These are phyloP conservation scores for Biscogniauxia marginata DNA, from an alignment of 2,329 filamentous ascomycete genomes.

Conservation along the genomic window DNA sequence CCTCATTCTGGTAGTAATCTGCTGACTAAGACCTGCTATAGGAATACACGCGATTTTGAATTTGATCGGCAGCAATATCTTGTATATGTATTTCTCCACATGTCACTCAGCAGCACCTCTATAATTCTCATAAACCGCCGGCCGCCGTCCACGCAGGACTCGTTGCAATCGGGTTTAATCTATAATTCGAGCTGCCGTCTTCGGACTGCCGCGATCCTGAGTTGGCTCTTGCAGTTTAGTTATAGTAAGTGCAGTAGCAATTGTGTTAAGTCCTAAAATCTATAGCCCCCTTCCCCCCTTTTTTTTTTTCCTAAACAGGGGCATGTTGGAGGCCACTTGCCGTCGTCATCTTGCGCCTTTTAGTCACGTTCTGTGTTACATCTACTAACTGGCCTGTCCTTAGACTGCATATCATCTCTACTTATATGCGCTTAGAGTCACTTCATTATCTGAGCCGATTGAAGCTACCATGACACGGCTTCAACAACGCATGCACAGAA, in stretches of 20 bases:
- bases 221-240: background rate
- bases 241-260: background rate
- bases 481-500: conserved; percentile 13
- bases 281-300: background rate
- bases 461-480: conserved; percentile 27
- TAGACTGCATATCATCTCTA: background rate
- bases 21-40: background rate
- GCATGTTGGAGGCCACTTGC: too few relatives aligned
- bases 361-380: background rate
- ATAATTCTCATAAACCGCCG: too few relatives aligned
- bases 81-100: background rate
- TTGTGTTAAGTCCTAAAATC: background rate
- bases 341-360: too few relatives aligned
- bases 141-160: too few relatives aligned
- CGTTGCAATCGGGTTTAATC: too few relatives aligned
- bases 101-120: too few relatives aligned
- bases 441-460: conserved; percentile 12
- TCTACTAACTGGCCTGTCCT: background rate
- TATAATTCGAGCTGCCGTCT: background rate
- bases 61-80: background rate
- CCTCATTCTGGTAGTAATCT: conserved; percentile 8
- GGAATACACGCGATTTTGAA: background rate
- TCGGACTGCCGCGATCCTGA: background rate
- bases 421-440: conserved; percentile 5
- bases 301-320: too few relatives aligned